Evolutionary conservation across 192 early-diverging fungal genomes (phyloP), one percentile per base, ranked within the genome.

Genomic region (Linnemannia zychae): DNA sequence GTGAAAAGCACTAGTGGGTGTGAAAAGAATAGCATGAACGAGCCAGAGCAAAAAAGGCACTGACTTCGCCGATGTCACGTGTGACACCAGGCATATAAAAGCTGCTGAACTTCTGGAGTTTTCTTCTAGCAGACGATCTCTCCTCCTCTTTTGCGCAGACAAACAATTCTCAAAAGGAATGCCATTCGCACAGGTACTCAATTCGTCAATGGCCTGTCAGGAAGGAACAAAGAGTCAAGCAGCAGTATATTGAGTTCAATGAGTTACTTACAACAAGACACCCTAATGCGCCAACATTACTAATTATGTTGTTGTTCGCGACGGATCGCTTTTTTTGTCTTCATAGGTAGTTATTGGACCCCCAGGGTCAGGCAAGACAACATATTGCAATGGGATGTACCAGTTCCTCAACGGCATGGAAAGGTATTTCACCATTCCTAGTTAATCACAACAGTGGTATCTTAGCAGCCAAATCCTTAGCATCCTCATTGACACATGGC

Each of bases 291-390:
- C 33, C 33, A 68, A 34, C 22, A 40, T 20, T 18, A 18, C 38
- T 13, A 2, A 50, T 60, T 48, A 0, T 33, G 11, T 72, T 17
- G 3, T 13, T 44, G 46, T 28, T 66, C 20, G 31, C 37, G 24
- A 60, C 47, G 11, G 52, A 69, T 65, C 53, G 18, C 13, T 65
- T 40, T 65, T 34, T 57, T 46, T n/a, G n/a, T n/a, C n/a, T 48
- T 34, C 40, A 33, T 92, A 98, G 92, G 88, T 99, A 24, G 97
- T 98, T 22, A 95, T 99, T 87, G 98, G 98, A 4, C 97, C 97
- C 48, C 96, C 97, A 33, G 97, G 97, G 22, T 96, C 94, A 48
- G 97, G 97, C n/a, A 98, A 98, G 87, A 97, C 97, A 18, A 98
- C 98, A 1, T 99, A 97, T 86, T 99, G 98, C 87, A 87, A 91